Conservation (phyloP, 257 asterid genomes). For the Nemophila menziesii region DNA sequence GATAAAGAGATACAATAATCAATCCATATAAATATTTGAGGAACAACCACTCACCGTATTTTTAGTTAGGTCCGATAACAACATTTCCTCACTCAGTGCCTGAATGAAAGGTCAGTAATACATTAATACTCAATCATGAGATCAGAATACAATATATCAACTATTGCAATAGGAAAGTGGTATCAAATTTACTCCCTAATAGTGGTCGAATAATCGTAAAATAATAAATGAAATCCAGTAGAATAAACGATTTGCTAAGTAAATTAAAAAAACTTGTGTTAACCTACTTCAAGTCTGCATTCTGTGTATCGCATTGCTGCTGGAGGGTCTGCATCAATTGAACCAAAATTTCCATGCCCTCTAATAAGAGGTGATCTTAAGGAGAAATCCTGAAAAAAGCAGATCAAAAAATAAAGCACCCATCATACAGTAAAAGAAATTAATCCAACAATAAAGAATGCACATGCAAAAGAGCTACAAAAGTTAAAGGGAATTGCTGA, state of each 20-base stretch:
- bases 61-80: constrained; percentile 79
- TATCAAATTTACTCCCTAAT: not conserved
- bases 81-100: constrained; percentile 95
- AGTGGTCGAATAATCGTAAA: not conserved
- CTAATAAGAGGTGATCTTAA: constrained; percentile 90
- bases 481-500: not conserved
- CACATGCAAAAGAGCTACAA: not conserved
- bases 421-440: not conserved
- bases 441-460: not conserved
- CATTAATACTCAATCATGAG: not conserved
- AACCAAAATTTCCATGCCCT: constrained; percentile 97
- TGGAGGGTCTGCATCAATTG: constrained; percentile 97
- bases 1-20: constrained; percentile 8
- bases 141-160: not conserved
- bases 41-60: constrained; percentile 53
- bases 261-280: constrained; percentile 5
- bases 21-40: constrained; percentile 1
- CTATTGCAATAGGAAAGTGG: not conserved
- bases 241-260: not conserved
- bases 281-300: constrained; percentile 84
- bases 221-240: too few species aligned
- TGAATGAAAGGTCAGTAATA: constrained; percentile 20
- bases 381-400: constrained; percentile 71
- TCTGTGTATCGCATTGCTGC: constrained; percentile 99
- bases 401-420: not conserved